Evolutionary conservation across 306 rosid species (phyloP).

Genomic region (Sindora glabra): DNA sequence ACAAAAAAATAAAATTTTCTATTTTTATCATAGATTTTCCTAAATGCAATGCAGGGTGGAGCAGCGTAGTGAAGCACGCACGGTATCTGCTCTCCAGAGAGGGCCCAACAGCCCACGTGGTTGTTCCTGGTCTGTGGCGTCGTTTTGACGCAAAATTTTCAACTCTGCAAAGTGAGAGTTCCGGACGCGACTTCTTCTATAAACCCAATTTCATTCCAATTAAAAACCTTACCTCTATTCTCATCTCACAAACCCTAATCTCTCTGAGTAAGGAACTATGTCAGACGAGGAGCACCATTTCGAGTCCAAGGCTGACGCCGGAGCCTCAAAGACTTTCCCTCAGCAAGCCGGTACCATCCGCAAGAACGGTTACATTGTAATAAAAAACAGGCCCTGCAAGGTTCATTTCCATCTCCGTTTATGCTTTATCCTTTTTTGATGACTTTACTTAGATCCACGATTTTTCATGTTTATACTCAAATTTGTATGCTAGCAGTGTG

Average conservation of each 20-base stretch:
- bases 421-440: background rate
- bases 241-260: too few species aligned
- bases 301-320: slow-evolving; percentile 95
- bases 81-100: background rate
- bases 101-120: slow-evolving; percentile 2
- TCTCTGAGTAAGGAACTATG: slow-evolving; percentile 28
- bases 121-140: background rate
- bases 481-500: background rate
- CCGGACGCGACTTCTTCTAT: background rate
- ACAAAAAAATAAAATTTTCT: too few species aligned
- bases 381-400: slow-evolving; percentile 92
- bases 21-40: too few species aligned
- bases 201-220: background rate
- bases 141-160: background rate
- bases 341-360: slow-evolving; percentile 98
- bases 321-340: slow-evolving; percentile 92
- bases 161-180: background rate
- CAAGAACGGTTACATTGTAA: slow-evolving; percentile 88
- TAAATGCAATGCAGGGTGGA: too few species aligned
- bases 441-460: background rate
- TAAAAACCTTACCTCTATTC: background rate
- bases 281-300: slow-evolving; percentile 99
- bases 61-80: background rate
- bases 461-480: background rate
- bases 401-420: slow-evolving; percentile 16